Evolutionary conservation across 139 green algal species (phyloP).

Genomic region (Tetraselmis chui): DNA sequence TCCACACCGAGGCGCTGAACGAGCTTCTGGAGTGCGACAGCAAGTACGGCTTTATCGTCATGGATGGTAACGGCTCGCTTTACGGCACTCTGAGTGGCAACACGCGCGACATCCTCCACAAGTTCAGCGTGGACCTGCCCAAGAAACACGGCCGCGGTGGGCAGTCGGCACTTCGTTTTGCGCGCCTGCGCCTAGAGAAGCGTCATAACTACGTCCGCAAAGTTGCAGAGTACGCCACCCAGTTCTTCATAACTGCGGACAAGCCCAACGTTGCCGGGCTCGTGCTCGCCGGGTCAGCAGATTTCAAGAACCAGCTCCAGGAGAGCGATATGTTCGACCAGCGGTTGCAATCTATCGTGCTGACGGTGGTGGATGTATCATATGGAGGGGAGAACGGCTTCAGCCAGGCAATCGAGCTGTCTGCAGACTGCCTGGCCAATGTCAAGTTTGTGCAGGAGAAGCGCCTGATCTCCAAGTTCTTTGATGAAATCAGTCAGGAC

Average conservation of each 20-base stretch:
- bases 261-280: constrained; percentile 90
- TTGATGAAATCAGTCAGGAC: constrained; percentile 97
- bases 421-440: constrained; percentile 88
- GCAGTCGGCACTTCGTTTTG: constrained; percentile 97
- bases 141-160: constrained; percentile 98
- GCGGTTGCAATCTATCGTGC: constrained; percentile 78
- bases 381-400: constrained; percentile 99
- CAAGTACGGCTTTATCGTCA: constrained; percentile 99
- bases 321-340: constrained; percentile 95
- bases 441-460: constrained; percentile 99
- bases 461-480: constrained; percentile 85
- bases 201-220: constrained; percentile 99
- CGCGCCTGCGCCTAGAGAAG: constrained; percentile 95
- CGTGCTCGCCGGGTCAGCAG: constrained; percentile 88
- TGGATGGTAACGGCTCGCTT: constrained; percentile 95
- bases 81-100: constrained; percentile 97
- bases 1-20: constrained; percentile 73
- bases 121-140: constrained; percentile 94
- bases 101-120: constrained; percentile 91
- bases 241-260: constrained; percentile 89
- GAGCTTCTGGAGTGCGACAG: constrained; percentile 10
- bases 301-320: constrained; percentile 96
- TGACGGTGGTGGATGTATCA: constrained; percentile 93
- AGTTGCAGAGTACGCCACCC: constrained; percentile 75
- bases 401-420: constrained; percentile 97